Percentiles rank a stretch among this genome's conserved stretches.
Conservation (phyloP, 192 early-diverging fungal genomes). For the Phlyctochytrium bullatum region DNA sequence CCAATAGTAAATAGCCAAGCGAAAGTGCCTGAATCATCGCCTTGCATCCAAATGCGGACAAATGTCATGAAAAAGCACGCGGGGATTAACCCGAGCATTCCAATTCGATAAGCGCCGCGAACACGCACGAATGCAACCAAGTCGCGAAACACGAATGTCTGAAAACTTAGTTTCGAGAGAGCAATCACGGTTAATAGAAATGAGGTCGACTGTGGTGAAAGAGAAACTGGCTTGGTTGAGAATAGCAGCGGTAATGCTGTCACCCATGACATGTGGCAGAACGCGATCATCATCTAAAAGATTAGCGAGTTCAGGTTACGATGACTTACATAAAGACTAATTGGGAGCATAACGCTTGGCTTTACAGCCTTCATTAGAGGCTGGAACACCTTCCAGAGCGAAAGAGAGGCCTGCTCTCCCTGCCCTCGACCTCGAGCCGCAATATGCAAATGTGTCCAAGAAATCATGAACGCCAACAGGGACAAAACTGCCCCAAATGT, state of each 20-base stretch:
- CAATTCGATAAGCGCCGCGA: slow-evolving; percentile 14
- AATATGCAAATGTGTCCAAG: background rate
- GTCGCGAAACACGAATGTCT: slow-evolving; percentile 24
- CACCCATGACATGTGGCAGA: slow-evolving; percentile 36
- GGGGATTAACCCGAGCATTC: slow-evolving; percentile 24
- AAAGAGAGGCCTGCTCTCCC: no score
- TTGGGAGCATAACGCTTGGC: slow-evolving; percentile 21
- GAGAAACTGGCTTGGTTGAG: slow-evolving; percentile 22
- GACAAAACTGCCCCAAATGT: slow-evolving; percentile 16
- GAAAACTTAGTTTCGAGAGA: slow-evolving; percentile 33
- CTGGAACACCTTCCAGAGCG: no score
- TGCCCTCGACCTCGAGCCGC: no score
- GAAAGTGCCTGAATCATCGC: background rate
- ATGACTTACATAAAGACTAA: slow-evolving; percentile 25
- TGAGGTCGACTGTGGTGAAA: slow-evolving; percentile 19
- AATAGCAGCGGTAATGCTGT: slow-evolving; percentile 43
- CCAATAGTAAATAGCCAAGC: slow-evolving; percentile 4
- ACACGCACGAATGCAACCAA: slow-evolving; percentile 21
- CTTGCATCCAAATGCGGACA: slow-evolving; percentile 3
- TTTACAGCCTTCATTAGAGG: slow-evolving; percentile 12
- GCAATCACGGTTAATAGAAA: slow-evolving; percentile 31
- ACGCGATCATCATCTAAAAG: slow-evolving; percentile 34
- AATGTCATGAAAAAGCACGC: slow-evolving; percentile 17
- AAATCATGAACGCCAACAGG: background rate
- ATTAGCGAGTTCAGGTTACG: background rate